Evolutionary conservation across 2,329 filamentous ascomycete genomes (phyloP).

Genomic region (Leptographium galeiforme): DNA sequence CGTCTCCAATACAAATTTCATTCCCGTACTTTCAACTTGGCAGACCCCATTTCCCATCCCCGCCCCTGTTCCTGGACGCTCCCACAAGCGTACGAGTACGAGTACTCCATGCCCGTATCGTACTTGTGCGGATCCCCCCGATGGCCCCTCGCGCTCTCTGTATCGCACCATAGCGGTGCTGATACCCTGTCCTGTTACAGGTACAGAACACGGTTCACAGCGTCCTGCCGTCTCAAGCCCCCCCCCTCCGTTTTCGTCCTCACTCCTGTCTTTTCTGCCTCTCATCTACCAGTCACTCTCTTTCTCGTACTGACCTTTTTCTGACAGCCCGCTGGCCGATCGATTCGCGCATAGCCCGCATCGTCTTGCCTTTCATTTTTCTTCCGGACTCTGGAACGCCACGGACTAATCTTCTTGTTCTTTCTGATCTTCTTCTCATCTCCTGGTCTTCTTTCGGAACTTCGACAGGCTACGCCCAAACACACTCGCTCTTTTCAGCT

Average conservation of each 20-base stretch:
- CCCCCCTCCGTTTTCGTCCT: neutral
- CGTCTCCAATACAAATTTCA: too few relatives aligned
- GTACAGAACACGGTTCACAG: neutral
- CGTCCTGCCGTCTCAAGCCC: neutral
- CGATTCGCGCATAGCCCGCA: neutral
- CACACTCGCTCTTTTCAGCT: conserved; percentile 2
- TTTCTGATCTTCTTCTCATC: neutral
- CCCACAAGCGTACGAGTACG: neutral
- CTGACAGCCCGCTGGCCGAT: conserved; percentile 4
- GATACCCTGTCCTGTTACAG: neutral
- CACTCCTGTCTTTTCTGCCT: neutral
- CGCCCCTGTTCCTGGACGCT: too few relatives aligned
- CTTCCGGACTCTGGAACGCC: conserved; percentile 7
- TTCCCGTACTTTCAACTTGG: too few relatives aligned
- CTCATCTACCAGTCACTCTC: neutral
- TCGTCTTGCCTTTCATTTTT: neutral
- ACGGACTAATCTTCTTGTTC: conserved; percentile 1
- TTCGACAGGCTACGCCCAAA: neutral
- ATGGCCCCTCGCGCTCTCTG: too few relatives aligned
- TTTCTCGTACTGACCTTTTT: conserved; percentile 1
- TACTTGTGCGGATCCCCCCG: too few relatives aligned
- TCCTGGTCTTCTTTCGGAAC: neutral
- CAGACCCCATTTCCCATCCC: too few relatives aligned
- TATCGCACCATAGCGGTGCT: neutral
- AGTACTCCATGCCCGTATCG: too few relatives aligned